phyloP scores from a whole-genome alignment of 2,329 filamentous ascomycete species.

The Fusarium sp. region DNA sequence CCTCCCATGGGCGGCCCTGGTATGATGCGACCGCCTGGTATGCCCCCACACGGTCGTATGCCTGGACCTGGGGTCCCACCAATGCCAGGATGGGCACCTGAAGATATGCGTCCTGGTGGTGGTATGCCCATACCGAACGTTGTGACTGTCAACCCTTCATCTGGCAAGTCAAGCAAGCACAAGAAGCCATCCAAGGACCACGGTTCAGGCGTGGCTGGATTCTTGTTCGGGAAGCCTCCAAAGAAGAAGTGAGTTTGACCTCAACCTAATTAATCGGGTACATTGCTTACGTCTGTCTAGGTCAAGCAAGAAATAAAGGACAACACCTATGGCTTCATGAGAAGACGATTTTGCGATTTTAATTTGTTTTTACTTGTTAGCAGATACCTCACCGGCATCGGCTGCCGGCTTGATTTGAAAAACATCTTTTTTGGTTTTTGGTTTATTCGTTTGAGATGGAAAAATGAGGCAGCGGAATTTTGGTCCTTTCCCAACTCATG shows the following conservation, averaged over 20 bases:
- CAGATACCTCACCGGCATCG: slow-evolving; percentile 45
- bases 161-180: slow-evolving; percentile 37
- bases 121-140: slow-evolving; percentile 33
- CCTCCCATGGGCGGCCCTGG: slow-evolving; percentile 9
- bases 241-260: slow-evolving; percentile 49
- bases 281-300: slow-evolving; percentile 24
- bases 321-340: slow-evolving; percentile 16
- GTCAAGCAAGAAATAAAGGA: slow-evolving; percentile 43
- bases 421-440: slow-evolving; percentile 25
- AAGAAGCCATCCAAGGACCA: slow-evolving; percentile 40
- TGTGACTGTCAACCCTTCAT: slow-evolving; percentile 37
- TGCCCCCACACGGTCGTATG: slow-evolving; percentile 10
- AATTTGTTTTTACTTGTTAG: slow-evolving; percentile 38
- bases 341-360: slow-evolving; percentile 40
- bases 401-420: slow-evolving; percentile 38
- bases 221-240: slow-evolving; percentile 47
- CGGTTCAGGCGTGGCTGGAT: slow-evolving; percentile 37
- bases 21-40: slow-evolving; percentile 25
- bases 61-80: slow-evolving; percentile 34
- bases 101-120: slow-evolving; percentile 7
- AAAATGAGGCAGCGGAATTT: slow-evolving; percentile 33
- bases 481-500: slow-evolving; percentile 35
- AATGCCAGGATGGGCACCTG: slow-evolving; percentile 36
- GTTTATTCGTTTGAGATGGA: slow-evolving; percentile 22
- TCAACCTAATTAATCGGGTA: background rate